Evolutionary conservation across 164 flowering plant species (phyloP).

Genomic region (Nymphaea thermarum): DNA sequence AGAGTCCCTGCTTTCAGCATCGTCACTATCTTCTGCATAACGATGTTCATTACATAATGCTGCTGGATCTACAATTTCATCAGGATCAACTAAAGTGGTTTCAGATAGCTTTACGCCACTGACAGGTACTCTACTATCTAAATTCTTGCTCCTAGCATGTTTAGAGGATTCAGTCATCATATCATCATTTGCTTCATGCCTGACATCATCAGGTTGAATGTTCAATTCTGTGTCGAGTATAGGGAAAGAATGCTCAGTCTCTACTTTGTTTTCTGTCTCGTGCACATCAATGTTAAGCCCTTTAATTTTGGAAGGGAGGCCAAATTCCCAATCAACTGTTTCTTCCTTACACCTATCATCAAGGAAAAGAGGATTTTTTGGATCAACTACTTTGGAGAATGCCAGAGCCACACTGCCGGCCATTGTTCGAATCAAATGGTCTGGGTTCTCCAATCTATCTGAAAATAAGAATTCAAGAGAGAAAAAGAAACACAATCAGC

Average conservation of each 20-base stretch:
- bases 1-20: constrained; percentile 47
- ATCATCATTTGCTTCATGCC: neutral
- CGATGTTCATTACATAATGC: constrained; percentile 22
- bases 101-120: constrained; percentile 13
- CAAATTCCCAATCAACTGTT: constrained; percentile 84
- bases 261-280: neutral
- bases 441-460: constrained; percentile 89
- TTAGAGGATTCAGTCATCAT: constrained; percentile 12
- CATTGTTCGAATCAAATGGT: constrained; percentile 63
- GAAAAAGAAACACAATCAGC: constrained; percentile 5
- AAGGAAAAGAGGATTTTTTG: constrained; percentile 85
- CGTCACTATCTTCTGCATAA: constrained; percentile 42
- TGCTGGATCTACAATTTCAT: constrained; percentile 83
- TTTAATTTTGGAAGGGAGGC: constrained; percentile 12
- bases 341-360: constrained; percentile 66
- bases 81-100: constrained; percentile 51
- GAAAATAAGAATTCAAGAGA: constrained; percentile 16
- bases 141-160: constrained; percentile 1
- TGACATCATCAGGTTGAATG: constrained; percentile 10
- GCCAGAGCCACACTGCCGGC: constrained; percentile 73
- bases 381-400: constrained; percentile 86
- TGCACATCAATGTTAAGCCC: neutral
- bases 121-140: neutral
- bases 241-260: constrained; percentile 1
- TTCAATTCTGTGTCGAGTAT: constrained; percentile 13